phyloP scores from a whole-genome alignment of 176 grass and related monocot species.

The Oryza brachyantha region DNA sequence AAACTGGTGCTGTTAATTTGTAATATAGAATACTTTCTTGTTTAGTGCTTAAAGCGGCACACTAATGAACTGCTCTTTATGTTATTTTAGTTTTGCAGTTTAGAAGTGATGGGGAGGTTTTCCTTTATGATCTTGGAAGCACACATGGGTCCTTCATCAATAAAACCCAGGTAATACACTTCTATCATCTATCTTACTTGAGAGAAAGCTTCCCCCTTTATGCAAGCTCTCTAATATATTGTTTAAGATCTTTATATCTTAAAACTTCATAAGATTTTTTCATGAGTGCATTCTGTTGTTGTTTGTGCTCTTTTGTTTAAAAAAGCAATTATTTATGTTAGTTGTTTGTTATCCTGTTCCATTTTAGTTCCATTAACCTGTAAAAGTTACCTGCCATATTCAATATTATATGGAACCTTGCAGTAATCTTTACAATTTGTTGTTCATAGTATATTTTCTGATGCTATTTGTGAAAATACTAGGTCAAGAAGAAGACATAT shows the following conservation, averaged over 20 bases:
- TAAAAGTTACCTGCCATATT: neutral
- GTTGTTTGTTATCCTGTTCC: slow-evolving; percentile 3
- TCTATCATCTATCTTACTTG: neutral
- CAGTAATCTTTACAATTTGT: neutral
- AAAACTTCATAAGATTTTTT: neutral
- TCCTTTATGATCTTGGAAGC: slow-evolving; percentile 94
- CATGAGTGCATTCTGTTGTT: neutral
- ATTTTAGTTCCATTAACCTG: slow-evolving; percentile 8
- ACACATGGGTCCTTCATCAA: slow-evolving; percentile 92
- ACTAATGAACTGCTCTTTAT: slow-evolving; percentile 29
- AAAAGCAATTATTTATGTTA: neutral
- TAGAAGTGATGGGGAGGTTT: slow-evolving; percentile 64
- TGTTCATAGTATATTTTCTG: slow-evolving; percentile 6
- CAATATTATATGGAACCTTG: neutral
- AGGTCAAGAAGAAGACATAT: slow-evolving; percentile 86
- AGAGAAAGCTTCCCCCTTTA: neutral
- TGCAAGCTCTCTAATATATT: slow-evolving; percentile 3
- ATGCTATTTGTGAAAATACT: slow-evolving; percentile 21
- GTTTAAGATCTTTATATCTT: slow-evolving; percentile 1
- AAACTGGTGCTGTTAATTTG: neutral
- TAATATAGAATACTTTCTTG: slow-evolving; percentile 15
- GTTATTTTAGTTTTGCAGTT: slow-evolving; percentile 82
- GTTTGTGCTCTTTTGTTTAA: neutral
- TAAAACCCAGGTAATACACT: slow-evolving; percentile 72
- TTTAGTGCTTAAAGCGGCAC: neutral